Evolutionary conservation across 805 yeast genomes (phyloP).

Genomic region (Schwanniomyces polymorphus): DNA sequence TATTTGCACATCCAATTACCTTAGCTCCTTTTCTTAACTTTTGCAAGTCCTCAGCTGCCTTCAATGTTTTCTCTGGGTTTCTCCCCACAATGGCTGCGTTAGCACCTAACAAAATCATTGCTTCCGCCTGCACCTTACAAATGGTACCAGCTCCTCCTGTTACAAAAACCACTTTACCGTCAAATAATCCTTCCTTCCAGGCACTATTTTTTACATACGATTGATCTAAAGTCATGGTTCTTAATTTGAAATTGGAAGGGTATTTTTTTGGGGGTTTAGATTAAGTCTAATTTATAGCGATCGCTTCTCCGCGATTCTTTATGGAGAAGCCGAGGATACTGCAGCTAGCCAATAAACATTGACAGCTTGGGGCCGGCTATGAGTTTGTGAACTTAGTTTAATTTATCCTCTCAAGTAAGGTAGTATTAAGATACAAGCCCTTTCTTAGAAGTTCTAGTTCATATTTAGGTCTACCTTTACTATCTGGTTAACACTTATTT

Average conservation of each 20-base stretch:
- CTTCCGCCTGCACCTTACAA: slow-evolving; percentile 86
- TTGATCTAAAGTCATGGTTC: slow-evolving; percentile 11
- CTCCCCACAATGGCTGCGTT: slow-evolving; percentile 85
- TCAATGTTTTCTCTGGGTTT: slow-evolving; percentile 59
- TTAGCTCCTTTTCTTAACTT: slow-evolving; percentile 54
- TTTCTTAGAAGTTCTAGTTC: too few species aligned
- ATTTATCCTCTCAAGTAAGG: too few species aligned
- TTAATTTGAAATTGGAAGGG: not conserved
- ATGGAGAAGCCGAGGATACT: not conserved
- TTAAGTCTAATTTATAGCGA: not conserved
- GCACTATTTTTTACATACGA: slow-evolving; percentile 26
- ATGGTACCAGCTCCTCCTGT: slow-evolving; percentile 97
- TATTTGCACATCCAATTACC: slow-evolving; percentile 66
- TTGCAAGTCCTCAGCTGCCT: slow-evolving; percentile 65
- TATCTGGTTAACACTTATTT: too few species aligned
- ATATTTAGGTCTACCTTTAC: too few species aligned
- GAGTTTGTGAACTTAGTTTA: too few species aligned
- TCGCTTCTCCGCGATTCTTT: not conserved
- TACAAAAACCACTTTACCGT: slow-evolving; percentile 83
- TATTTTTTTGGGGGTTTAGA: not conserved
- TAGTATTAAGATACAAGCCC: too few species aligned
- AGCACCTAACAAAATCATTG: slow-evolving; percentile 81
- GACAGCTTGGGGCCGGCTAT: too few species aligned
- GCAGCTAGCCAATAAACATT: too few species aligned
- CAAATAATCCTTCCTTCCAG: slow-evolving; percentile 64